Evolutionary conservation across 441 rosid species (phyloP), one percentile per base, ranked within the genome.

Genomic region (Lepidium campestre): DNA sequence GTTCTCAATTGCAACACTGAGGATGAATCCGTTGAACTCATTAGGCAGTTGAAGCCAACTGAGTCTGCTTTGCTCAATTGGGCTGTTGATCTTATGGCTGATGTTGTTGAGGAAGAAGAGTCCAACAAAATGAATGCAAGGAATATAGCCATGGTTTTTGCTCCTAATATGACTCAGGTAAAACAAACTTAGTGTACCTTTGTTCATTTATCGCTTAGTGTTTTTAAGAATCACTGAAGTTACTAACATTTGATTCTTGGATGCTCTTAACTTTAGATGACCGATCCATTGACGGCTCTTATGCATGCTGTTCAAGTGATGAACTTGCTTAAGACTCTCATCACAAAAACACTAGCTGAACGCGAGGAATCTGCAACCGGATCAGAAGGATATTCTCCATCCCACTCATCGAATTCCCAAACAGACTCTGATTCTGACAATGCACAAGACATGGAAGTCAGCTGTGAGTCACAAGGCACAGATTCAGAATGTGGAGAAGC

Each of bases 281-380:
- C 90, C 11, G 90, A 87, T 83, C 93, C 93, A 20, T 78, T 81
- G 73, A 85, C 90, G 45, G 93, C 89, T 29, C 75, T 83, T 56
- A 83, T 87, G 93, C 93, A 85, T 42, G 90, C 90, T 53, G 90
- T 87, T 40, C 93, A 82, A 85, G 88, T 87, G 19, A 87, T 87
- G 93, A 87, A 87, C 81, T 78, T 85, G 77, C 90, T 87, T 15
- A 81, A 83, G 83, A 85, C 86, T 58, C 77, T 87, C 37, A 87
- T 85, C 59, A 76, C 73, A 44, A 83, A 37, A 67, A 75, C 73
- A 12, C 53, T 76, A 17, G 78, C 86, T 39, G 88, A 85, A 40
- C 85, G 87, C 0, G 85, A 85, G 72, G 94, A 85, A 67, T 54
- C 77, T 29, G 78, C 81, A 14, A 73, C 78, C 0, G 94, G 85